These are phyloP conservation scores for Jaltomata sinuosa DNA, from an alignment of 257 asterid species.

Conservation along the genomic window DNA sequence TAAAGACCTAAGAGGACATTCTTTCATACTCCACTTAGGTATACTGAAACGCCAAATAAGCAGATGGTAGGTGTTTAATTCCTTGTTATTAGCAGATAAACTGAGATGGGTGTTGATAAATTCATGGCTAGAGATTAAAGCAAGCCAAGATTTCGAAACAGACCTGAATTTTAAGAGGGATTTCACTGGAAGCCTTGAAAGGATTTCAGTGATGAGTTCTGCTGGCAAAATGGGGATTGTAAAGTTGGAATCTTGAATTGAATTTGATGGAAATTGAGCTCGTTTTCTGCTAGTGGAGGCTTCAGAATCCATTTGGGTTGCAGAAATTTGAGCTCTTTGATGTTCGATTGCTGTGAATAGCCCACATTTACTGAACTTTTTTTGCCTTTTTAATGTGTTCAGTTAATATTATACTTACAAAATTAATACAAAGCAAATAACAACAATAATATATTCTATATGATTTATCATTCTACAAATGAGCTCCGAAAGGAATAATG, in stretches of 20 bases:
- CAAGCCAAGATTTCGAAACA: neutral
- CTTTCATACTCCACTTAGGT: too few species aligned
- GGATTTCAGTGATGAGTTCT: neutral
- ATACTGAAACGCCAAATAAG: neutral
- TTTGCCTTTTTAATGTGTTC: too few species aligned
- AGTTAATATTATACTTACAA: too few species aligned
- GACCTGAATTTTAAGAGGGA: neutral
- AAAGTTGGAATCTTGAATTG: too few species aligned
- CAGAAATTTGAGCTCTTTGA: too few species aligned
- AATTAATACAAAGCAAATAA: too few species aligned
- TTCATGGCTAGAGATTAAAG: neutral
- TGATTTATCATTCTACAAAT: too few species aligned
- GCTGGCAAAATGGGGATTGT: neutral
- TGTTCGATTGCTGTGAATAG: too few species aligned
- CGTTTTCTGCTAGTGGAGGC: neutral
- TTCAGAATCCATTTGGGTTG: neutral
- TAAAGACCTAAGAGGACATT: too few species aligned
- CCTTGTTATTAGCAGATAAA: neutral
- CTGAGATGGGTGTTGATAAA: neutral
- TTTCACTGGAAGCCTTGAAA: neutral
- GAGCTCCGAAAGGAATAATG: too few species aligned
- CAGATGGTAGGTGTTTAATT: neutral
- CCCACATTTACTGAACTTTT: too few species aligned
- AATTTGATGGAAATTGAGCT: neutral
- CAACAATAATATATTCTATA: too few species aligned